Conservation (phyloP, 2,329 filamentous ascomycete genomes). For the Akanthomyces dipterigenus region DNA sequence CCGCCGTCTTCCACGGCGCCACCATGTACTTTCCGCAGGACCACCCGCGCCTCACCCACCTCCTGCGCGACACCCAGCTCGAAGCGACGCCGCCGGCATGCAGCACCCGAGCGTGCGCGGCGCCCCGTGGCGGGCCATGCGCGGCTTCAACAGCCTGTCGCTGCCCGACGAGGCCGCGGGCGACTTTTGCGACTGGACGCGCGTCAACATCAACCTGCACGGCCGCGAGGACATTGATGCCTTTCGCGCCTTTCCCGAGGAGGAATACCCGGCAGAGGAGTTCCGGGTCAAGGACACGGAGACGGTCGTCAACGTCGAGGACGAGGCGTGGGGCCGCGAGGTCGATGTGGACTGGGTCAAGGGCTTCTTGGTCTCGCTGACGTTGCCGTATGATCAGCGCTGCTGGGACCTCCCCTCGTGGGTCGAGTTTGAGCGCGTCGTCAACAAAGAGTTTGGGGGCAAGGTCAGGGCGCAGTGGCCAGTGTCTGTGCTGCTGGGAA, state of each 20-base stretch:
- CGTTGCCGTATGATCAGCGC: not conserved
- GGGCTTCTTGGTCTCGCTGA: not conserved
- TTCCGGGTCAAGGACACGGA: not conserved
- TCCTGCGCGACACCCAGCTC: not conserved
- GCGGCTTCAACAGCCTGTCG: not conserved
- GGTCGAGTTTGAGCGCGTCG: not conserved
- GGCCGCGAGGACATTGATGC: not conserved
- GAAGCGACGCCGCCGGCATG: not conserved
- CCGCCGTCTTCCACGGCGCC: not conserved
- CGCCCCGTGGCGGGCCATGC: not conserved
- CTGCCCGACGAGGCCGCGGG: not conserved
- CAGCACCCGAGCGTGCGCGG: not conserved
- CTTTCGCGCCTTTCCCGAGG: not conserved
- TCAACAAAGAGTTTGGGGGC: conserved; percentile 3
- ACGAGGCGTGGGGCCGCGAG: not conserved
- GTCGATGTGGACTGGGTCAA: not conserved
- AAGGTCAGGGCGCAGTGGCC: not conserved
- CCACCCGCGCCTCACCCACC: not conserved
- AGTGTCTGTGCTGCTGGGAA: not conserved
- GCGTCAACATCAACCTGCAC: not conserved
- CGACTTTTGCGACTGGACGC: not conserved
- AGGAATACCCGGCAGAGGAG: not conserved
- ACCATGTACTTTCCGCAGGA: not conserved
- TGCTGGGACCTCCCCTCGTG: not conserved
- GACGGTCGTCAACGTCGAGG: not conserved